Evolutionary conservation across 2,329 filamentous ascomycete species (phyloP), one percentile per base, ranked within the genome.

Genomic region (Aureobasidium lini): DNA sequence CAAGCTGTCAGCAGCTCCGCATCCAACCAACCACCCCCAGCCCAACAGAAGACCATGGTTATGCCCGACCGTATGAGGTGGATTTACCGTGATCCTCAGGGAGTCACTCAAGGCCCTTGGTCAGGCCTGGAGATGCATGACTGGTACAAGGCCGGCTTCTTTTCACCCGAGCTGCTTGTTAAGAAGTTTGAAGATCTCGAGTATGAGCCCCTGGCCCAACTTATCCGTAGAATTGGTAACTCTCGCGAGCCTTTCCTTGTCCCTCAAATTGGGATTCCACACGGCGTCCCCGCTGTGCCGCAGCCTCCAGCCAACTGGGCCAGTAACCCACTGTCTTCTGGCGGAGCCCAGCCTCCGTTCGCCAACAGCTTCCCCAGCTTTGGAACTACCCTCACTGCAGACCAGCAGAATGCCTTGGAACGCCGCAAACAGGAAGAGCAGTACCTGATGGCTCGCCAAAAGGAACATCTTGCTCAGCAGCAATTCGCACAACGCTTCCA

Each of bases 21-120:
- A n/a, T 78, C 85, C 6, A 83, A 82, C 50, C 87, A 91, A 64
- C 82, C 90, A 50, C 85, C 86, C 31, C 76, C 83, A 49, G 77
- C 83, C 31, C 87, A 89, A 68, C 84, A 88, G 64, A 86, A 90
- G 15, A 92, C 88, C 46, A 97, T 99, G 92, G 93, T 99, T 5
- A 97, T 99, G 94, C 94, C 94, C 2, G 94, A 99, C 72, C 83
- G 95, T 13, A 99, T 99, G 91, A 83, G 93, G 67, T 99, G 94
- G 94, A 93, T 96, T 16, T 99, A 99, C 71, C 86, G 95, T 56
- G 94, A 99, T 70, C 94, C 94, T 5, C 90, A 95, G 70, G 91
- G 91, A 23, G 88, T 90, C 63, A 87, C 90, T 6, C 94, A 99
- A 70, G 94, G 94, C 0, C 94, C 94, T 0, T 99, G 94, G 75